A percentile compares a stretch with the other conserved stretches of the same genome.
phyloP scores from a whole-genome alignment of 345 rosid genomes.

The Anacardium occidentale region DNA sequence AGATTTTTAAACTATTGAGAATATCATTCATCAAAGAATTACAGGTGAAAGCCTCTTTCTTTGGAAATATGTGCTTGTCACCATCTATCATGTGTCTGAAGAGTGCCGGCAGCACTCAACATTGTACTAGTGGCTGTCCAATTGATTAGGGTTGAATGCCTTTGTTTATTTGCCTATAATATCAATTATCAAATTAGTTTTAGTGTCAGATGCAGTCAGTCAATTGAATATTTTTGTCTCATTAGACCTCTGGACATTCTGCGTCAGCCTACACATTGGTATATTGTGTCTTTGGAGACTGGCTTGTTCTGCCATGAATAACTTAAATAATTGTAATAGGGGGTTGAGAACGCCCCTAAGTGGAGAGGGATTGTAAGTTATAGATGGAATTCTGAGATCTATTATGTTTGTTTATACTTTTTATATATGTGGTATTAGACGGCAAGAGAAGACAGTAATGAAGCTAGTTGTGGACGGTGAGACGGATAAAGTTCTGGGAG shows the following conservation, averaged over 20 bases:
- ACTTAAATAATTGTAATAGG: not conserved
- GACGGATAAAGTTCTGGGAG: constrained; percentile 93
- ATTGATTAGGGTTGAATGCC: not conserved
- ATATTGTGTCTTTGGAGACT: not conserved
- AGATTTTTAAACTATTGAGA: not conserved
- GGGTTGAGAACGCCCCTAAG: not conserved
- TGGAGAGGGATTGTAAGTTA: not conserved
- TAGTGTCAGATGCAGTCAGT: not conserved
- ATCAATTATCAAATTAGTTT: no score
- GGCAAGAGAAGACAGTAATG: constrained; percentile 94
- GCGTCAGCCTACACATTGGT: not conserved
- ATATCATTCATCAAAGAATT: not conserved
- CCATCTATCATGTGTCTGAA: not conserved
- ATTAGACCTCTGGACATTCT: not conserved
- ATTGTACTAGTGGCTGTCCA: not conserved
- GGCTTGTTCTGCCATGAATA: not conserved
- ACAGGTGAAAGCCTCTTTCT: not conserved
- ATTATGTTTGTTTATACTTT: not conserved
- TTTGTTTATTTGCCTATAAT: not conserved
- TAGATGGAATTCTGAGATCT: not conserved
- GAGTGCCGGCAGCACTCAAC: not conserved
- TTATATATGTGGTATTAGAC: constrained; percentile 45
- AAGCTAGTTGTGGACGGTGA: constrained; percentile 85
- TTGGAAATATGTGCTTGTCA: no score
- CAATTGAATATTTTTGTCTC: not conserved